Evolutionary conservation across 2,329 filamentous ascomycete species (phyloP), one percentile per base, ranked within the genome.

Genomic region (Apiospora aurea): DNA sequence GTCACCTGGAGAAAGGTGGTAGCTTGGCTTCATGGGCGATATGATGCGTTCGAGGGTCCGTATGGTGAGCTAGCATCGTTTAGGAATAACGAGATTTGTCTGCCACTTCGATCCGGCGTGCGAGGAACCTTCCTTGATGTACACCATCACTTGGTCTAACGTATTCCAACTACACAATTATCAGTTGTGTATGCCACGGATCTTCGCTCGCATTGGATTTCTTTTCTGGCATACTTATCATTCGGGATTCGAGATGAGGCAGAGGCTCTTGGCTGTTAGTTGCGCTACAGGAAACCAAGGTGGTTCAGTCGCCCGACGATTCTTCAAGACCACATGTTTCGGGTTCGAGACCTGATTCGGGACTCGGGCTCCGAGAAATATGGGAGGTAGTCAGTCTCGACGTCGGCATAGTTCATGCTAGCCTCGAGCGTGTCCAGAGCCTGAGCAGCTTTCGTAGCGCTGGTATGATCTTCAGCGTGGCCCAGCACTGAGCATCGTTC

Each of bases 391-490:
- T 80, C 11, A 76, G 75, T 0, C 77, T 79, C 6, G 87, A 86
- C 6, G 83, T 79, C 29, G 85, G 88, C 73, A 76, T 86, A 26
- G 81, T 87, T 67, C 70, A 76, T 66, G 86, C 83, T 7, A 82
- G 88, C 46, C 77, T 87, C 44, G 81, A 85, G 71, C 83, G 87
- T 67, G 76, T 80, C 3, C 73, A 74, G 1, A 81, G 80, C 16
- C 80, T 88, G 46, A 77, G 75, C 0, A 85, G 83, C 0, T 87
- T 88, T 71, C 49, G 74, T 2, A 85, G 83, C 10, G 87, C 86
- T 24, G 83, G 85, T 72, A 76, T 84, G 71, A 87, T 90, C 72
- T 90, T 89, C 79, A 82, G 83, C 73, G 85, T 88, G 69, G 90
- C 88, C 0, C 84, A 90, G 73, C 90, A 87, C 34, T 8, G 34